A percentile compares a stretch with the other conserved stretches of the same genome.
phyloP scores from a whole-genome alignment of 257 asterid genomes.

The Solanum sitiens region DNA sequence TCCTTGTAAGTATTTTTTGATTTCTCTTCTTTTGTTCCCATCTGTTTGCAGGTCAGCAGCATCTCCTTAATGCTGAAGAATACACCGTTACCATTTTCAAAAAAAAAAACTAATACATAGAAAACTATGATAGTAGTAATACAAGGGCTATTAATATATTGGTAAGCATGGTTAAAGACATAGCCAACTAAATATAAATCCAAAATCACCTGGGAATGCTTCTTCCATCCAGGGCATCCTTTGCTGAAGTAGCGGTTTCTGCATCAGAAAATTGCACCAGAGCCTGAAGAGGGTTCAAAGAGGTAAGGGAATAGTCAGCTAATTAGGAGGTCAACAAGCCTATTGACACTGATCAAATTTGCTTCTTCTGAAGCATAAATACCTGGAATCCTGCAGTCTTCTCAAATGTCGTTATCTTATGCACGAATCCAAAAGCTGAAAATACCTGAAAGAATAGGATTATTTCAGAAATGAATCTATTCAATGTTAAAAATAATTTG shows the following conservation, averaged over 20 bases:
- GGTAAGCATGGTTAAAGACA: neutral
- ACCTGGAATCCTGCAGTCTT: slow-evolving; percentile 99
- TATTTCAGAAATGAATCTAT: neutral
- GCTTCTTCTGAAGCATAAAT: slow-evolving; percentile 1
- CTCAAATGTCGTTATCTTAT: slow-evolving; percentile 92
- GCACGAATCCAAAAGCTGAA: slow-evolving; percentile 89
- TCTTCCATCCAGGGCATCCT: slow-evolving; percentile 95
- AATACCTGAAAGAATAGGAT: slow-evolving; percentile 46
- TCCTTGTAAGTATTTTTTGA: too few relatives aligned
- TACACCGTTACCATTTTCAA: too few relatives aligned
- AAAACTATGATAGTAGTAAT: neutral
- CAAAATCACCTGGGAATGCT: slow-evolving; percentile 93
- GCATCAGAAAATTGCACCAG: slow-evolving; percentile 88
- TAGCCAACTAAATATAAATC: slow-evolving; percentile 42
- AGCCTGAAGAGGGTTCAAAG: slow-evolving; percentile 34
- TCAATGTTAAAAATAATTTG: neutral
- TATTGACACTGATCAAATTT: neutral
- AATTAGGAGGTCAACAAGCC: neutral
- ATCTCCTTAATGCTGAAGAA: too few relatives aligned
- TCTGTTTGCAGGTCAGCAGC: too few relatives aligned
- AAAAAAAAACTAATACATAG: neutral
- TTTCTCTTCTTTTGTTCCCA: too few relatives aligned
- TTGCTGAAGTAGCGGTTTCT: slow-evolving; percentile 78
- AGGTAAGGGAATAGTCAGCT: neutral
- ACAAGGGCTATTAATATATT: neutral